Conservation (phyloP, 768 basidiomycete genomes). For the Amanita pallidorosea region DNA sequence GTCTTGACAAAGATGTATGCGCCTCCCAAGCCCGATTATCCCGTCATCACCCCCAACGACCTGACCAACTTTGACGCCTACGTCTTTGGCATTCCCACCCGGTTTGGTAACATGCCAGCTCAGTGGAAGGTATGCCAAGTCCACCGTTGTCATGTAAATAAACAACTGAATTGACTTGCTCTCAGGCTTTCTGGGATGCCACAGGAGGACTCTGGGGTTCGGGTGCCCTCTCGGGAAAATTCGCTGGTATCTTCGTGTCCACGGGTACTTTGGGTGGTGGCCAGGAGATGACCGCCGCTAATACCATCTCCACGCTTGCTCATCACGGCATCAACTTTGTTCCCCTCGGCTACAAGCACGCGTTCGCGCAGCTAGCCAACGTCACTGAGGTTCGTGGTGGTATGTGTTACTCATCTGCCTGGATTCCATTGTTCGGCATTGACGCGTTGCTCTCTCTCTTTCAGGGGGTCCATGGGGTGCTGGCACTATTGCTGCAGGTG, state of each 20-base stretch:
- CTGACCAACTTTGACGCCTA: slow-evolving; percentile 58
- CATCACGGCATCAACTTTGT: slow-evolving; percentile 74
- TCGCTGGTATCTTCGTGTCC: slow-evolving; percentile 63
- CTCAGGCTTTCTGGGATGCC: slow-evolving; percentile 57
- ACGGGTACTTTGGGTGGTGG: slow-evolving; percentile 71
- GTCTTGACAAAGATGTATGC: slow-evolving; percentile 62
- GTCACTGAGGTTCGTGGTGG: slow-evolving; percentile 46
- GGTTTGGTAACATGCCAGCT: slow-evolving; percentile 71
- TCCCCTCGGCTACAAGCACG: slow-evolving; percentile 55
- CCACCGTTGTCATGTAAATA: slow-evolving; percentile 11
- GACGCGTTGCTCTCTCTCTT: slow-evolving; percentile 3
- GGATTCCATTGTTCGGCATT: neutral
- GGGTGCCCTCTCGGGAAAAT: slow-evolving; percentile 63
- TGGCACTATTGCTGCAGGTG: slow-evolving; percentile 31
- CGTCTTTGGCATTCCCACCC: slow-evolving; percentile 70
- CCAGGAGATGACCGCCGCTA: slow-evolving; percentile 52
- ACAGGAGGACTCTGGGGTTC: slow-evolving; percentile 57
- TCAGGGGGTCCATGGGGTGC: slow-evolving; percentile 72
- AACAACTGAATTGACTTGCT: neutral
- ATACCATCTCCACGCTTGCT: slow-evolving; percentile 41
- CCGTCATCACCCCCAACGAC: slow-evolving; percentile 43
- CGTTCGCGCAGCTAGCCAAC: slow-evolving; percentile 29
- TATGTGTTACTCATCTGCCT: slow-evolving; percentile 17
- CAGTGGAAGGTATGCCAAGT: slow-evolving; percentile 55
- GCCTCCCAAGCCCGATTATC: slow-evolving; percentile 61